These are phyloP conservation scores for Acacia crassicarpa DNA, from an alignment of 306 rosid species.

Conservation along the genomic window DNA sequence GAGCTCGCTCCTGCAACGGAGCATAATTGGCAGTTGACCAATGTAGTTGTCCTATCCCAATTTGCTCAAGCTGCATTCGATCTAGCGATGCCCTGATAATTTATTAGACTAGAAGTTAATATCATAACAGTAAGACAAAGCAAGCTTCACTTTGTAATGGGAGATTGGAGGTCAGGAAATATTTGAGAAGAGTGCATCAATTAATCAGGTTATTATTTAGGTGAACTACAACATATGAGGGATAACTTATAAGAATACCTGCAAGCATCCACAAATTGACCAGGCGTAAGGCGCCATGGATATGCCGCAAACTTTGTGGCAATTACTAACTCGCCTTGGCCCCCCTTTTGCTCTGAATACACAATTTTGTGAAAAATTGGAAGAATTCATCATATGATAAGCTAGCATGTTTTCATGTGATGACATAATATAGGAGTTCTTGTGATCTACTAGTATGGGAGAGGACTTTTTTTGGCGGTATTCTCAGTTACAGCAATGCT, in stretches of 20 bases:
- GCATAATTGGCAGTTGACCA: slow-evolving; percentile 97
- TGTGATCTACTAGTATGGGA: neutral
- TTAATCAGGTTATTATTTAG: neutral
- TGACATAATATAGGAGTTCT: neutral
- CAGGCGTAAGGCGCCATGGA: slow-evolving; percentile 94
- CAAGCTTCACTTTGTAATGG: neutral
- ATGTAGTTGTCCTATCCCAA: slow-evolving; percentile 91
- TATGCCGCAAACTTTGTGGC: slow-evolving; percentile 97
- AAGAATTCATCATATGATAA: neutral
- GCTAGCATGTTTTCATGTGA: neutral
- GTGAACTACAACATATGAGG: neutral
- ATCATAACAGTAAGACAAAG: slow-evolving; percentile 1
- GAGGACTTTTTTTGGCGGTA: neutral
- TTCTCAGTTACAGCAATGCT: neutral
- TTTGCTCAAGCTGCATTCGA: slow-evolving; percentile 81
- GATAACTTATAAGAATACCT: slow-evolving; percentile 38
- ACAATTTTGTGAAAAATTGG: slow-evolving; percentile 20
- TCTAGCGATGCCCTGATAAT: slow-evolving; percentile 77
- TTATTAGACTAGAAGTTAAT: slow-evolving; percentile 23
- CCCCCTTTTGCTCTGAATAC: slow-evolving; percentile 53
- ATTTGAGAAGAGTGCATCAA: neutral
- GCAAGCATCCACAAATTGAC: slow-evolving; percentile 94
- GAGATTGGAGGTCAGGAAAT: neutral
- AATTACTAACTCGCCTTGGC: slow-evolving; percentile 60
- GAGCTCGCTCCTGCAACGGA: slow-evolving; percentile 86